A percentile compares a stretch with the other conserved stretches of the same genome.
phyloP scores from a whole-genome alignment of 345 rosid genomes.

The Cochlearia excelsa region DNA sequence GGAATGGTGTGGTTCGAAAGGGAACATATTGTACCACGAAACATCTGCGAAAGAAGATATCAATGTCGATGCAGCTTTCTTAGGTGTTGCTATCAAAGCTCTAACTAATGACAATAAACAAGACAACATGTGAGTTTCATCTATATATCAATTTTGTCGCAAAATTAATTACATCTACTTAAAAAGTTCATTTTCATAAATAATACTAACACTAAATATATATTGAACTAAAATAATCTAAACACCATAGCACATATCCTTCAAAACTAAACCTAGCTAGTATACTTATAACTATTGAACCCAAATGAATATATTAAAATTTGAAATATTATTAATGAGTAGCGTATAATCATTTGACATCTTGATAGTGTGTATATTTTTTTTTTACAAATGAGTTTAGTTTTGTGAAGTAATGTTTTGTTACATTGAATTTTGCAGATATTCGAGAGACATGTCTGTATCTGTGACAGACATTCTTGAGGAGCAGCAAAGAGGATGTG shows the following conservation, averaged over 20 bases:
- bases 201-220: background rate
- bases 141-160: background rate
- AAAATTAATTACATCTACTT: too few species aligned
- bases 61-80: slow-evolving; percentile 75
- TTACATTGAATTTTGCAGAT: slow-evolving; percentile 42
- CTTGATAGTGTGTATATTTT: too few species aligned
- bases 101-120: slow-evolving; percentile 51
- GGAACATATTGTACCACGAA: slow-evolving; percentile 68
- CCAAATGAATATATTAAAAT: too few species aligned
- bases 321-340: too few species aligned
- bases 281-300: too few species aligned
- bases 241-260: too few species aligned
- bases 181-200: too few species aligned
- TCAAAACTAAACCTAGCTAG: too few species aligned
- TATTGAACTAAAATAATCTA: background rate
- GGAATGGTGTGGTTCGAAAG: slow-evolving; percentile 72
- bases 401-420: background rate
- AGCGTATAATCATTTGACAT: too few species aligned
- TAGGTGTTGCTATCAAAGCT: slow-evolving; percentile 56
- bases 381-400: too few species aligned
- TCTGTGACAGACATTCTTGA: slow-evolving; percentile 50
- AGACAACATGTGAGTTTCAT: slow-evolving; percentile 47
- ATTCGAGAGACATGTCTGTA: slow-evolving; percentile 50
- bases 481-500: slow-evolving; percentile 64
- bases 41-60: slow-evolving; percentile 78